phyloP scores from a whole-genome alignment of 2,329 filamentous ascomycete species.

The Beauveria bassiana region DNA sequence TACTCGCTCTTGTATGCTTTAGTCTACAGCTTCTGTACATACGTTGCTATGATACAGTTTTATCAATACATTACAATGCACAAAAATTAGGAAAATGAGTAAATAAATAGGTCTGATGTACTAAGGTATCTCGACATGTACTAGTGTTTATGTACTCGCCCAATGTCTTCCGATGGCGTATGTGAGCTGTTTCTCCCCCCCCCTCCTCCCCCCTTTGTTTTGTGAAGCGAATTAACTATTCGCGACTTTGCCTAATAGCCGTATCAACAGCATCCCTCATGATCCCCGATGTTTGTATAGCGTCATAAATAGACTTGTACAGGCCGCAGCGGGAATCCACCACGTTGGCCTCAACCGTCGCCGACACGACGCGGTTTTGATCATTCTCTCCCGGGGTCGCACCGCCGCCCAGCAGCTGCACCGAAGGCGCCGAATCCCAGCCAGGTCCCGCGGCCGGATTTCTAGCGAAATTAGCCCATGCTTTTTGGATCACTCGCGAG shows the following conservation, averaged over 20 bases:
- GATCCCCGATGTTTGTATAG: background rate
- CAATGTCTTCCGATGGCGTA: background rate
- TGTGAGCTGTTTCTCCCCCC: background rate
- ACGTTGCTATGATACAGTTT: background rate
- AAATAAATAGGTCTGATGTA: too few relatives aligned
- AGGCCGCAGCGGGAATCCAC: slow-evolving; percentile 14
- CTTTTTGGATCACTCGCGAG: slow-evolving; percentile 19
- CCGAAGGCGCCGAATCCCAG: slow-evolving; percentile 17
- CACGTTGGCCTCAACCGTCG: background rate
- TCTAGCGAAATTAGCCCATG: slow-evolving; percentile 23
- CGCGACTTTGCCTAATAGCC: background rate
- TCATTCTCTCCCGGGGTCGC: slow-evolving; percentile 12
- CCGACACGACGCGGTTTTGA: background rate
- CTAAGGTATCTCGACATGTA: background rate
- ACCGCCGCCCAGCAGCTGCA: slow-evolving; percentile 20
- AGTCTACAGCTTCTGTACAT: background rate
- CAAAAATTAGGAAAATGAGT: too few relatives aligned
- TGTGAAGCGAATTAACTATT: too few relatives aligned
- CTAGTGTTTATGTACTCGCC: background rate
- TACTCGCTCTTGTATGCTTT: background rate
- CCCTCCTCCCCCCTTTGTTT: too few relatives aligned
- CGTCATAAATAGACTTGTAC: background rate
- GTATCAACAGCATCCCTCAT: background rate
- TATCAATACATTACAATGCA: background rate
- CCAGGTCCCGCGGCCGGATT: slow-evolving; percentile 19